Evolutionary conservation across 2,329 filamentous ascomycete genomes (phyloP), one percentile per base, ranked within the genome.

Genomic region (Sarocladium strictum): DNA sequence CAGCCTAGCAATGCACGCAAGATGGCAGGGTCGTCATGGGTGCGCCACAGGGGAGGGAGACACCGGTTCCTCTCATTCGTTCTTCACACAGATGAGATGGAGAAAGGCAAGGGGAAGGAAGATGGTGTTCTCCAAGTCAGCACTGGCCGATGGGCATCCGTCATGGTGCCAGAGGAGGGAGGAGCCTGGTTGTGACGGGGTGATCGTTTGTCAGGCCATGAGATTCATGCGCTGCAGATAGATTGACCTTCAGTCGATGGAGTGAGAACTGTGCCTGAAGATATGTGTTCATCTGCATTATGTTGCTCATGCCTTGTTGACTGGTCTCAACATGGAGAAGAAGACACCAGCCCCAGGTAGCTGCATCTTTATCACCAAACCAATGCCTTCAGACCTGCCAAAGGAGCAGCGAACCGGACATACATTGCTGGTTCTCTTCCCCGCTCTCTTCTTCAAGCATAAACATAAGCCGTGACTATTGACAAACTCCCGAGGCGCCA

Each of bases 161-260:
- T 35, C 10, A 15, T 35, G 32, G 32, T 35, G 32, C 9, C 15
- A 15, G 32, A 15, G 17, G 40, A 6, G 40, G 40, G 10, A 5
- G 10, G 17, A 19, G 10, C 24, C 40, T 14, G 40, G 40, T 24
- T 45, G 17, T 3, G 40, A 6, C 23, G 19, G 23, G 23, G 40
- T 9, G 40, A 9, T 21, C 11, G 10, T 7, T 38, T 45, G 40
- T 45, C 40, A 45, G 21, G 40, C 17, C 27, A 23, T 32, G 27
- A 51, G 47, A 35, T 51, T 35, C 26, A 51, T 51, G 47, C 47
- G 47, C 47, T 35, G n/a, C 47, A 51, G 27, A 51, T 51, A 51
- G 47, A 51, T 51, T 51, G 24, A n/a, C 26, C 17, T 27, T 9
- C 14, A 49, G 43, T n/a, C 24, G 26, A 27, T 27, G 32, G 43